Conservation (phyloP, 2,329 filamentous ascomycete species). For the Ophiocordyceps polyrhachis-furcata region DNA sequence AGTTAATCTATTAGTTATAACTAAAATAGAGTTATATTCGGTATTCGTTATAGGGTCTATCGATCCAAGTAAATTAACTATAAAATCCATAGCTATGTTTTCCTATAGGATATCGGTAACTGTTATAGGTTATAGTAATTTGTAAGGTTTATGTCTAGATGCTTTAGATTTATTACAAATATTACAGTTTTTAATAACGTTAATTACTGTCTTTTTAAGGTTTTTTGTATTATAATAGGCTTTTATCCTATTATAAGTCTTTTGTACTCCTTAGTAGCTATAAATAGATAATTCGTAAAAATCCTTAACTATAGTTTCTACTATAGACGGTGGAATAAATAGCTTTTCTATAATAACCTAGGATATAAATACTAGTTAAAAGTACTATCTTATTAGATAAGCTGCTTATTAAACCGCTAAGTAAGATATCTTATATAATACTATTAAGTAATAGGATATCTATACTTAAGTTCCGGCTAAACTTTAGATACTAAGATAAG, state of each 20-base stretch:
- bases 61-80: background rate
- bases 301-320: background rate
- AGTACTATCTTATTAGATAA: background rate
- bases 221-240: background rate
- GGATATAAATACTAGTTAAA: background rate
- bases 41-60: background rate
- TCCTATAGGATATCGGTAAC: no score
- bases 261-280: background rate
- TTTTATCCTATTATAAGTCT: background rate
- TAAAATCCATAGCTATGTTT: background rate
- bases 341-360: background rate
- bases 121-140: background rate
- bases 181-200: background rate
- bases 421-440: background rate
- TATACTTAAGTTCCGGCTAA: no score
- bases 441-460: no score
- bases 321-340: background rate
- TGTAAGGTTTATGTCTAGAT: background rate
- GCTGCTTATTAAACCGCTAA: background rate
- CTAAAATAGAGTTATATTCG: background rate
- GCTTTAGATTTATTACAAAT: constrained; percentile 1
- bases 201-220: background rate
- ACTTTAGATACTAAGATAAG: no score
- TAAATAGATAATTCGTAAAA: background rate
- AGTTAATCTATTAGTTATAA: background rate